phyloP scores from a whole-genome alignment of 768 basidiomycete genomes.

The Boletus subcaerulescens region DNA sequence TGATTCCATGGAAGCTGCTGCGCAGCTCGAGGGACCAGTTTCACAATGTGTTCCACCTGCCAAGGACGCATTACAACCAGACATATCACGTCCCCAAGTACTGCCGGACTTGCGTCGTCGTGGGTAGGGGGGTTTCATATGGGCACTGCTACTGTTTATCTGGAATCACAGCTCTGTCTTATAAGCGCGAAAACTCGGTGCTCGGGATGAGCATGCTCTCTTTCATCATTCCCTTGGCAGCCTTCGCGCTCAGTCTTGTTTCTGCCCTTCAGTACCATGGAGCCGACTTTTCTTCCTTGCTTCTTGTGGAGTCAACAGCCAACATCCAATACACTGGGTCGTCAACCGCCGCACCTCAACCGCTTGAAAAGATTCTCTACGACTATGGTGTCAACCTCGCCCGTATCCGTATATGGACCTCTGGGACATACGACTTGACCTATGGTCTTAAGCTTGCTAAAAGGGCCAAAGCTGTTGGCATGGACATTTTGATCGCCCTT shows the following conservation, averaged over 20 bases:
- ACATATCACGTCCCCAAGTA: not conserved
- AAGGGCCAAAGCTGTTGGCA: constrained; percentile 10
- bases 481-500: constrained; percentile 11
- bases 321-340: not conserved
- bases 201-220: not conserved
- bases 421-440: constrained; percentile 7
- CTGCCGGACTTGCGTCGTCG: too few relatives aligned
- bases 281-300: constrained; percentile 17
- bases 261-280: constrained; percentile 7
- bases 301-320: constrained; percentile 9
- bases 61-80: not conserved
- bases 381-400: constrained; percentile 14
- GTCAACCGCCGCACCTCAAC: not conserved
- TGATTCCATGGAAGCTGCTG: too few relatives aligned
- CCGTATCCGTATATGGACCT: constrained; percentile 11
- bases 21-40: not conserved
- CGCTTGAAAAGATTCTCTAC: constrained; percentile 7
- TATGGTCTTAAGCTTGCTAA: constrained; percentile 11
- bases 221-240: not conserved
- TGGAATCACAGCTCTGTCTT: not conserved
- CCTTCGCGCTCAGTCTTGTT: constrained; percentile 4
- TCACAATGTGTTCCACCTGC: not conserved
- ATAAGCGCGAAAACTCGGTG: not conserved
- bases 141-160: too few relatives aligned
- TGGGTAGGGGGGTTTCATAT: too few relatives aligned